Percentiles rank a stretch among this genome's conserved stretches.
These are phyloP conservation scores for Alopecurus myosuroides DNA, from an alignment of 176 grass and related monocot species.

Conservation along the genomic window DNA sequence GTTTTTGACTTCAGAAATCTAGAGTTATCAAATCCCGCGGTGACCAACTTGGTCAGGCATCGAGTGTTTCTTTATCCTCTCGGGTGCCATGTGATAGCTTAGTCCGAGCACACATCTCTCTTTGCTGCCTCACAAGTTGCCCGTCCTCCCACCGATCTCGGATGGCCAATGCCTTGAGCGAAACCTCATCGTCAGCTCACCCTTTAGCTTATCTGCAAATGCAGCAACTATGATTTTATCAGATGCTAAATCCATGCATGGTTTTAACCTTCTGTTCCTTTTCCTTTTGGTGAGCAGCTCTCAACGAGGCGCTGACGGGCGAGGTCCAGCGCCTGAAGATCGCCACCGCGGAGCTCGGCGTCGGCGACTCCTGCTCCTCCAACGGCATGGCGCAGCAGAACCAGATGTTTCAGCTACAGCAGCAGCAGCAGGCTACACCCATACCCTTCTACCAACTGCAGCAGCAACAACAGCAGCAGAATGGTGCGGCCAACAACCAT, in stretches of 20 bases:
- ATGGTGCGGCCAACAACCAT: slow-evolving; percentile 39
- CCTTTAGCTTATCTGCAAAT: neutral
- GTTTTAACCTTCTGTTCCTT: neutral
- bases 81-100: neutral
- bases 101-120: neutral
- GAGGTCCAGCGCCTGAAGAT: slow-evolving; percentile 92
- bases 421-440: slow-evolving; percentile 41
- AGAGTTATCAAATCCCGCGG: neutral
- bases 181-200: neutral
- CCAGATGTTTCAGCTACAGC: slow-evolving; percentile 55
- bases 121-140: neutral
- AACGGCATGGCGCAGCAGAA: slow-evolving; percentile 60
- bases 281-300: slow-evolving; percentile 43
- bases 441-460: slow-evolving; percentile 62
- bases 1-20: neutral
- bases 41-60: neutral
- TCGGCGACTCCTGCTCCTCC: slow-evolving; percentile 56
- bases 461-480: slow-evolving; percentile 45
- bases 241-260: neutral
- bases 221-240: too few species aligned
- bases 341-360: slow-evolving; percentile 40
- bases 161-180: neutral
- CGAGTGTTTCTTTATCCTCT: neutral
- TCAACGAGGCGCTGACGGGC: slow-evolving; percentile 79
- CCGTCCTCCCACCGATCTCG: neutral